Evolutionary conservation across 768 basidiomycete genomes (phyloP).

Genomic region (Rhizopogon roseolus): DNA sequence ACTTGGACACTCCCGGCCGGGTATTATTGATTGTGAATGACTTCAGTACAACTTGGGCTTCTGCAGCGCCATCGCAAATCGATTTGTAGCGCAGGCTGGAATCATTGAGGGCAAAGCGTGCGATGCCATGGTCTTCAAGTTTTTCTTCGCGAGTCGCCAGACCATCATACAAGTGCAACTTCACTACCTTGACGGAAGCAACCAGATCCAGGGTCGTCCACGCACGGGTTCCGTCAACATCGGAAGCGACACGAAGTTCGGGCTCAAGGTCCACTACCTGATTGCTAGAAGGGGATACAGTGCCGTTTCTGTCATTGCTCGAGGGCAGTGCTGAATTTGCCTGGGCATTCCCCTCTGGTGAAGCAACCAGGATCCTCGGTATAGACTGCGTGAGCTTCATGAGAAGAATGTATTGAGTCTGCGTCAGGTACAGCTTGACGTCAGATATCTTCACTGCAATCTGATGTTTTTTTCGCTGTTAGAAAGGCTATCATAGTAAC

Average conservation of each 20-base stretch:
- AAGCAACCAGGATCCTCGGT: slow-evolving; percentile 53
- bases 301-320: slow-evolving; percentile 2
- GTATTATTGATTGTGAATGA: slow-evolving; percentile 93
- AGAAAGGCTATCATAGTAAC: slow-evolving; percentile 3
- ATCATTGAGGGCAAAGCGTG: slow-evolving; percentile 77
- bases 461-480: slow-evolving; percentile 32
- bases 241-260: slow-evolving; percentile 40
- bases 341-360: slow-evolving; percentile 37
- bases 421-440: slow-evolving; percentile 78
- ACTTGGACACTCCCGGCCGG: slow-evolving; percentile 72
- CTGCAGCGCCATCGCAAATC: slow-evolving; percentile 76
- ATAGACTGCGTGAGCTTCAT: slow-evolving; percentile 64
- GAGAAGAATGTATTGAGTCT: slow-evolving; percentile 74
- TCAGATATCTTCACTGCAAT: slow-evolving; percentile 73
- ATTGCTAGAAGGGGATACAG: slow-evolving; percentile 1
- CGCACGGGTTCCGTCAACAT: slow-evolving; percentile 21
- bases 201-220: slow-evolving; percentile 73
- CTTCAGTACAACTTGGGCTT: slow-evolving; percentile 83
- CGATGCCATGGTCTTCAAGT: slow-evolving; percentile 77
- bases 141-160: slow-evolving; percentile 50
- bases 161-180: slow-evolving; percentile 81
- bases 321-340: slow-evolving; percentile 20
- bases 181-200: slow-evolving; percentile 65
- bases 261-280: slow-evolving; percentile 37
- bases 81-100: slow-evolving; percentile 77